Percentiles rank a stretch among this genome's conserved stretches.
phyloP scores from a whole-genome alignment of 1,284 basidiomycete genomes.

The Pseudomicrostroma phylloplanum region DNA sequence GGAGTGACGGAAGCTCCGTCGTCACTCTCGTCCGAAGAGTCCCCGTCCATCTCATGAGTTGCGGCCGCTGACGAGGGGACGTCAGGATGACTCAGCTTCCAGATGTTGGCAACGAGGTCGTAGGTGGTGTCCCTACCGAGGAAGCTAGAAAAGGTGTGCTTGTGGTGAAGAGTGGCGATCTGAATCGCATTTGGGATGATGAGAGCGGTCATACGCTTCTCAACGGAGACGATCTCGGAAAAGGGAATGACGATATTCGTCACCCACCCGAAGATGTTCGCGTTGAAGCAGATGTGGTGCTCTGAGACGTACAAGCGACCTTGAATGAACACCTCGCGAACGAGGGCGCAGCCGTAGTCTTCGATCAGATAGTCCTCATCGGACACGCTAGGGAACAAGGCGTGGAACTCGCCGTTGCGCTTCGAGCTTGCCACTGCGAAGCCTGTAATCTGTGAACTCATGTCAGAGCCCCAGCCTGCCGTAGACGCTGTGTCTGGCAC shows the following conservation, averaged over 20 bases:
- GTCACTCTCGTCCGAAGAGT: conserved; percentile 31
- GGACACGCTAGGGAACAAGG: conserved; percentile 74
- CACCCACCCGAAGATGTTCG: conserved; percentile 98
- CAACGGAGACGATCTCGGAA: conserved; percentile 77
- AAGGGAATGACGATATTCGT: conserved; percentile 89
- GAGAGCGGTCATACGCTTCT: conserved; percentile 97
- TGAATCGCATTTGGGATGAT: conserved; percentile 98
- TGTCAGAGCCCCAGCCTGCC: conserved; percentile 22
- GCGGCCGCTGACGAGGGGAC: conserved; percentile 54
- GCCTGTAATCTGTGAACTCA: conserved; percentile 55
- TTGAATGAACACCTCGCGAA: conserved; percentile 93
- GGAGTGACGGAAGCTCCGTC: conserved; percentile 21
- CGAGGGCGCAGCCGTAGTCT: conserved; percentile 96
- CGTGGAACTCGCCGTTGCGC: conserved; percentile 91
- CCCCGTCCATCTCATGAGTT: conserved; percentile 14
- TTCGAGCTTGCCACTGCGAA: conserved; percentile 95
- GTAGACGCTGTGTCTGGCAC: not conserved
- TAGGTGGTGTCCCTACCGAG: conserved; percentile 90
- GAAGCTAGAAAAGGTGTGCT: conserved; percentile 91
- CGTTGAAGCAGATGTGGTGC: conserved; percentile 96
- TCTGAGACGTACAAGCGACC: conserved; percentile 94
- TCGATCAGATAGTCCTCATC: conserved; percentile 98
- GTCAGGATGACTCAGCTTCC: conserved; percentile 80
- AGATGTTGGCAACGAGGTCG: conserved; percentile 93
- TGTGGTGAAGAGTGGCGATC: conserved; percentile 68